Conservation (phyloP, 306 rosid species). For the Arachis hypogaea region DNA sequence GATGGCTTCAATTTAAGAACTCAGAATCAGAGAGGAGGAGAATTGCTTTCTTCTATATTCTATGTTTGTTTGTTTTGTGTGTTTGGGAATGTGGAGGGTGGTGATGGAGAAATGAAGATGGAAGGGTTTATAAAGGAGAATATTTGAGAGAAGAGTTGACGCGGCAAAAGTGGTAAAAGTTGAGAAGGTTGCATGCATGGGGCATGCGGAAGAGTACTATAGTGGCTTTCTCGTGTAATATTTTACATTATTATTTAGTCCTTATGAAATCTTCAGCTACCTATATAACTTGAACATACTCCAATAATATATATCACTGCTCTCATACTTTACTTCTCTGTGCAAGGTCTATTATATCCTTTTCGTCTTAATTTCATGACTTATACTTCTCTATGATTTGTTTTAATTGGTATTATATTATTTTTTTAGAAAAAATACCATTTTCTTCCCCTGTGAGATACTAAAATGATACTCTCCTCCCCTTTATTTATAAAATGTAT, state of each 20-base stretch:
- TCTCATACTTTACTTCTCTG: neutral
- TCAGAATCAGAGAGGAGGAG: neutral
- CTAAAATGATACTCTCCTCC: too few species aligned
- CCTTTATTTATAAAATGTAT: too few species aligned
- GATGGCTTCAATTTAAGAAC: neutral
- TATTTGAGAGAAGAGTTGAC: conserved; percentile 52
- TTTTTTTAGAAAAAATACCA: too few species aligned
- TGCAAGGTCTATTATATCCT: conserved; percentile 25
- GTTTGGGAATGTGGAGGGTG: conserved; percentile 33
- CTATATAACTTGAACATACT: conserved; percentile 36
- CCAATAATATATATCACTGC: conserved; percentile 12
- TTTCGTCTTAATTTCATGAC: neutral
- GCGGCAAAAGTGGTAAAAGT: conserved; percentile 72
- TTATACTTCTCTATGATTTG: neutral
- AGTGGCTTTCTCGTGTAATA: conserved; percentile 30
- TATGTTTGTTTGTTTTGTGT: conserved; percentile 31
- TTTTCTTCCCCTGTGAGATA: too few species aligned
- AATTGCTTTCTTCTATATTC: neutral
- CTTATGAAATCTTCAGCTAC: conserved; percentile 41
- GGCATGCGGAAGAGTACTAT: conserved; percentile 59
- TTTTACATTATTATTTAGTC: conserved; percentile 31
- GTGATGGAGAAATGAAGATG: conserved; percentile 36
- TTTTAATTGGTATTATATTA: too few species aligned
- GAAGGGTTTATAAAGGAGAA: conserved; percentile 57
- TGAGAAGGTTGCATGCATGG: conserved; percentile 12